Percentiles rank a stretch among this genome's conserved stretches.
phyloP scores from a whole-genome alignment of 2,329 filamentous ascomycete genomes.

The Pseudophaeomoniella oleicola region DNA sequence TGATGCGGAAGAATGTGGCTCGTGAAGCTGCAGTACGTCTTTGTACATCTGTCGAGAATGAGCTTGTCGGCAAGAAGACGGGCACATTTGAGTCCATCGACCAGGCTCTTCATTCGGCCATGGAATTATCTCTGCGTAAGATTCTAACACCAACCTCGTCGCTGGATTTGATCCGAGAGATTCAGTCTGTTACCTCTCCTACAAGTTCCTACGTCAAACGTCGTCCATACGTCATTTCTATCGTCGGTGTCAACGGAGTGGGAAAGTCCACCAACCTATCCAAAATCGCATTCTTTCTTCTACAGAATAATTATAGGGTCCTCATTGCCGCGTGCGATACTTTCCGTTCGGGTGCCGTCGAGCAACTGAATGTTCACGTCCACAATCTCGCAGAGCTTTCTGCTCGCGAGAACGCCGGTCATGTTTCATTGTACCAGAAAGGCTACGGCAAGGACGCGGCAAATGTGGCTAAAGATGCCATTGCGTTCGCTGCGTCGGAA shows the following conservation, averaged over 20 bases:
- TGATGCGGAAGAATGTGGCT: constrained; percentile 90
- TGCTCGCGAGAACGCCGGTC: constrained; percentile 61
- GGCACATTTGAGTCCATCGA: constrained; percentile 82
- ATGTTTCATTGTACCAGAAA: constrained; percentile 87
- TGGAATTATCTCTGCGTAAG: constrained; percentile 83
- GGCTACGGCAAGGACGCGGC: constrained; percentile 97
- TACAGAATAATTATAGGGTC: constrained; percentile 94
- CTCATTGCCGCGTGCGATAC: constrained; percentile 91
- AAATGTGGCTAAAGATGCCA: constrained; percentile 85
- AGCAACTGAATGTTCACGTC: constrained; percentile 91
- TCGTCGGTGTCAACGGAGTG: constrained; percentile 95
- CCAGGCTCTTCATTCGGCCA: constrained; percentile 66
- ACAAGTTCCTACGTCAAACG: constrained; percentile 46
- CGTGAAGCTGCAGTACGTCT: constrained; percentile 83
- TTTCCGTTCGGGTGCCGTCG: constrained; percentile 91
- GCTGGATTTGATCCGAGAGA: constrained; percentile 85
- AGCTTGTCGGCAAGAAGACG: constrained; percentile 81
- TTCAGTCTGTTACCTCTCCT: constrained; percentile 61
- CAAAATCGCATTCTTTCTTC: constrained; percentile 94
- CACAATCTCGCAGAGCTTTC: constrained; percentile 84
- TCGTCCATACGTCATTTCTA: constrained; percentile 91
- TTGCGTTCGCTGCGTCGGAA: constrained; percentile 59
- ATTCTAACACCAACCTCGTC: constrained; percentile 94
- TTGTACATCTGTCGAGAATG: constrained; percentile 80
- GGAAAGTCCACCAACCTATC: constrained; percentile 96